Evolutionary conservation across 495 filamentous ascomycete species (phyloP).

Genomic region (Podospora australis): DNA sequence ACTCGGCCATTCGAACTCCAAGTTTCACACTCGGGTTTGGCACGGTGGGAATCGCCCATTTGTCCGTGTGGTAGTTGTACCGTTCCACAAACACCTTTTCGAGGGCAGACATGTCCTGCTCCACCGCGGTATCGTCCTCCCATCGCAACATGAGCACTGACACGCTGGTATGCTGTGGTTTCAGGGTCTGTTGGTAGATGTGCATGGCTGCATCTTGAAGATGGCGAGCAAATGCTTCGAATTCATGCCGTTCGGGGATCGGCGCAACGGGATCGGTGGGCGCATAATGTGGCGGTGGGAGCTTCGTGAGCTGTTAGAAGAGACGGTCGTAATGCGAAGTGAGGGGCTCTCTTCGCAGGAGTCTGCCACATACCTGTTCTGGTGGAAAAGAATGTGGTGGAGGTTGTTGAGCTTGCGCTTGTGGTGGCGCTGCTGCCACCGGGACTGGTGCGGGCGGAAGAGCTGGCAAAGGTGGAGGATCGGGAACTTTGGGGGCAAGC

Average conservation of each 20-base stretch:
- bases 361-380: constrained; percentile 23
- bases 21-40: constrained; percentile 48
- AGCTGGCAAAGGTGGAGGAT: constrained; percentile 14
- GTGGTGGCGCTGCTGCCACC: constrained; percentile 5
- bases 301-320: constrained; percentile 15
- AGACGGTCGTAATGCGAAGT: too few relatives aligned
- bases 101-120: constrained; percentile 40
- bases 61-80: constrained; percentile 48
- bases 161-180: constrained; percentile 42
- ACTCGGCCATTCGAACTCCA: constrained; percentile 43
- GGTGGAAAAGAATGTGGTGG: constrained; percentile 18
- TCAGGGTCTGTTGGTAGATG: constrained; percentile 47
- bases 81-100: constrained; percentile 46
- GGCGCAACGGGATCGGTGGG: constrained; percentile 17
- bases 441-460: constrained; percentile 11
- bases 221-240: constrained; percentile 52
- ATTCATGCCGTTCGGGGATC: constrained; percentile 42
- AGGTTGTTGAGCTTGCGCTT: constrained; percentile 19
- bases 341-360: too few relatives aligned
- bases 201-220: constrained; percentile 53
- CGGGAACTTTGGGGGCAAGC: constrained; percentile 32
- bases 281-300: constrained; percentile 18
- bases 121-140: constrained; percentile 47
- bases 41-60: constrained; percentile 46
- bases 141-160: constrained; percentile 50